A percentile compares a stretch with the other conserved stretches of the same genome.
phyloP scores from a whole-genome alignment of 192 early-diverging fungal species.

The Mortierella antarctica region DNA sequence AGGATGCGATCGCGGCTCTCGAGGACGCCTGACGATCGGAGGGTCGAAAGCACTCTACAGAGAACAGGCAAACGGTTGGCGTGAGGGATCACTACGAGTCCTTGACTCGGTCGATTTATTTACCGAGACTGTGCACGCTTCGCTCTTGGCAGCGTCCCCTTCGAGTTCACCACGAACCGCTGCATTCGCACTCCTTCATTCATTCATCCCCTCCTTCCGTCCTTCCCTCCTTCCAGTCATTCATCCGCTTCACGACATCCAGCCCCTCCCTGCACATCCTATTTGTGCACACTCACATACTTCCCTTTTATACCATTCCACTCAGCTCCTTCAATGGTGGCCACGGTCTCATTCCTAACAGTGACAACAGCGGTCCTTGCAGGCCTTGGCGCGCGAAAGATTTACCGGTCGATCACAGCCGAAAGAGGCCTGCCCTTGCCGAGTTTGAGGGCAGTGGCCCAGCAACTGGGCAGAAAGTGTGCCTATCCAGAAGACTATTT shows the following conservation, averaged over 20 bases:
- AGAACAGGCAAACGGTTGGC: too few relatives aligned
- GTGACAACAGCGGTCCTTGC: slow-evolving; percentile 15
- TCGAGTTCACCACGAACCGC: too few relatives aligned
- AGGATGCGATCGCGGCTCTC: too few relatives aligned
- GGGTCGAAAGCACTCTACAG: too few relatives aligned
- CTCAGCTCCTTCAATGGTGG: slow-evolving; percentile 10
- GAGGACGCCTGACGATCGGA: too few relatives aligned
- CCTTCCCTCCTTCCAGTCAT: too few relatives aligned
- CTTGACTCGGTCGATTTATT: too few relatives aligned
- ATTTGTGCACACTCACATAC: not conserved
- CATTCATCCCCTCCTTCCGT: not conserved
- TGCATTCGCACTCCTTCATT: too few relatives aligned
- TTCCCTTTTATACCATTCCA: not conserved
- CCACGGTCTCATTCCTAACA: slow-evolving; percentile 1
- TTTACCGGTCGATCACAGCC: slow-evolving; percentile 20
- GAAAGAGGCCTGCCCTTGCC: slow-evolving; percentile 10
- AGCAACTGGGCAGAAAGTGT: not conserved
- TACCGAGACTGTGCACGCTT: too few relatives aligned
- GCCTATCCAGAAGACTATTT: slow-evolving; percentile 49
- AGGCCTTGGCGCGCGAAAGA: slow-evolving; percentile 16
- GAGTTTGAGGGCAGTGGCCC: slow-evolving; percentile 15
- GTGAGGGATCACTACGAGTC: too few relatives aligned
- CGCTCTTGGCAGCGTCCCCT: too few relatives aligned
- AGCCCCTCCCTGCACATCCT: not conserved
- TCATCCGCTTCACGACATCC: too few relatives aligned